These are phyloP conservation scores for Dioscorea dumetorum DNA, from an alignment of 106 monocot genomes.

Conservation along the genomic window DNA sequence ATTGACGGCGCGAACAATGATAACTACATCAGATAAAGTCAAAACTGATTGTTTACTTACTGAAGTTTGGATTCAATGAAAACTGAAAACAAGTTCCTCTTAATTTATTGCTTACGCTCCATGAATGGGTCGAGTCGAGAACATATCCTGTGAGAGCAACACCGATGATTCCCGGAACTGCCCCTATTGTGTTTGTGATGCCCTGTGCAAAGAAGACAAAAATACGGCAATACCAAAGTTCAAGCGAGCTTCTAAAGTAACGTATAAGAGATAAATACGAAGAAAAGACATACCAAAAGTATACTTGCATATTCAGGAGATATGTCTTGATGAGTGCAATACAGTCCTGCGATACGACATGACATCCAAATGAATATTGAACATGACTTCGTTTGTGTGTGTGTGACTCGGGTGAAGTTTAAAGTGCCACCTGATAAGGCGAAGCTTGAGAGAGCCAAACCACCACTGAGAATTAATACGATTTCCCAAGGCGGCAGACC, in stretches of 20 bases:
- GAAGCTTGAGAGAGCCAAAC: slow-evolving; percentile 89
- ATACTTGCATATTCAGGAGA: slow-evolving; percentile 94
- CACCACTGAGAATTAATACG: slow-evolving; percentile 72
- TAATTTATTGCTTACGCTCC: slow-evolving; percentile 69
- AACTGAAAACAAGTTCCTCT: not conserved
- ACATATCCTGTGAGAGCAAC: slow-evolving; percentile 83
- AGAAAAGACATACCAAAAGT: slow-evolving; percentile 52
- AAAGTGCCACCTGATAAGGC: slow-evolving; percentile 67
- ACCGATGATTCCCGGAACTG: slow-evolving; percentile 91
- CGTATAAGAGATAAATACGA: no score
- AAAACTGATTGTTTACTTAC: not conserved
- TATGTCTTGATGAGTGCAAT: slow-evolving; percentile 99
- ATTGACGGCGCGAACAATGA: slow-evolving; percentile 90
- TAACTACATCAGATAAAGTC: slow-evolving; percentile 44
- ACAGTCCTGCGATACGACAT: slow-evolving; percentile 46
- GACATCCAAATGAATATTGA: no score
- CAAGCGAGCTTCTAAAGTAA: not conserved
- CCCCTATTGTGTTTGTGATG: slow-evolving; percentile 91
- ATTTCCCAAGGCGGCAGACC: slow-evolving; percentile 85
- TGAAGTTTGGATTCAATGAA: not conserved
- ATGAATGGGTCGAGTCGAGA: slow-evolving; percentile 95
- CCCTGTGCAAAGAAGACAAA: slow-evolving; percentile 40
- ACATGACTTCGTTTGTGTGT: no score
- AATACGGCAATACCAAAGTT: not conserved
- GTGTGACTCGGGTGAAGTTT: no score